phyloP scores from a whole-genome alignment of 2,329 filamentous ascomycete species.

The Neonectria sp. region DNA sequence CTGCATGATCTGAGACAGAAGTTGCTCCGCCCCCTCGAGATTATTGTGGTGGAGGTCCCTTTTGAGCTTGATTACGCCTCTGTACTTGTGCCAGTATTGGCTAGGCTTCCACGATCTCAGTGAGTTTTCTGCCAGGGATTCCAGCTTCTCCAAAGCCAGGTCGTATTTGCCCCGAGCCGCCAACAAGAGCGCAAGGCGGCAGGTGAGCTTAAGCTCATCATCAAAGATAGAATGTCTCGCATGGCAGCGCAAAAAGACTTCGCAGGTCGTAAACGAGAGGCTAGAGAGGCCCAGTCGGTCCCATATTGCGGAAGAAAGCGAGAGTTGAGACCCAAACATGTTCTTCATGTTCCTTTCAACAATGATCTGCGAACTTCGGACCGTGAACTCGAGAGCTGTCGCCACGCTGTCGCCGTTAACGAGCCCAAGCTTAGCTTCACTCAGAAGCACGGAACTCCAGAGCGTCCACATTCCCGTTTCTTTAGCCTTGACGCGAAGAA shows the following conservation, averaged over 20 bases:
- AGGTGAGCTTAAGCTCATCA: constrained; percentile 82
- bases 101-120: constrained; percentile 83
- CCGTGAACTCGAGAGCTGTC: constrained; percentile 80
- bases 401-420: constrained; percentile 77
- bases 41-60: constrained; percentile 72
- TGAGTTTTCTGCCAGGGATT: constrained; percentile 68
- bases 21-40: constrained; percentile 64
- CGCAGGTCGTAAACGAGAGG: constrained; percentile 73
- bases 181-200: constrained; percentile 74
- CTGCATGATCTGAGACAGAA: constrained; percentile 68
- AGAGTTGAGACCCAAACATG: constrained; percentile 81
- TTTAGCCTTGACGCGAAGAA: constrained; percentile 87
- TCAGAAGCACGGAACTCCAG: constrained; percentile 86
- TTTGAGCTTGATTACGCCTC: constrained; percentile 76
- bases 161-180: constrained; percentile 79
- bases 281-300: constrained; percentile 77
- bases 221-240: constrained; percentile 73
- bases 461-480: constrained; percentile 90
- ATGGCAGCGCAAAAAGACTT: constrained; percentile 84
- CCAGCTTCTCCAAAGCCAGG: constrained; percentile 67
- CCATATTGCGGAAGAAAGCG: constrained; percentile 82
- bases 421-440: constrained; percentile 86
- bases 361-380: constrained; percentile 87
- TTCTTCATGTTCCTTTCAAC: constrained; percentile 81
- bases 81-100: constrained; percentile 79